Base-by-base conservation (phyloP, 2,329 filamentous ascomycete species). In the Davidsoniella neocaledoniae region DNA sequence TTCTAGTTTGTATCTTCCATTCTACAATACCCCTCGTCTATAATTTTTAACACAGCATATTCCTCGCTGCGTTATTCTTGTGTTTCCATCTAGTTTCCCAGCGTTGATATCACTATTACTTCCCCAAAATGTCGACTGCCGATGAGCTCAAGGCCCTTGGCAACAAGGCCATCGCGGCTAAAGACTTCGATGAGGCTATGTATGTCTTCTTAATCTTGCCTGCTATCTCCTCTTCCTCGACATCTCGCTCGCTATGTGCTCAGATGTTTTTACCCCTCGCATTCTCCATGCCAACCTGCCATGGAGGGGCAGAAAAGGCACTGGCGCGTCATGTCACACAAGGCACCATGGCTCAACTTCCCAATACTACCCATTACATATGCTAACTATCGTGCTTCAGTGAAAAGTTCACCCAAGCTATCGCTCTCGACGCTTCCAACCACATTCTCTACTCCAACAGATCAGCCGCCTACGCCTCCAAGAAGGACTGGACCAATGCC, bases 391-490 rank as follows among this genome's bases (percentile, higher is more conserved):
- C 42, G 17, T 38, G 4, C 39, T 44, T 41, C 58, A 95, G 90
- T 64, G 82, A 88, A 58, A 91, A 95, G 63, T 98, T 98, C 68
- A 83, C 87, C 52, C 76, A 94, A 67, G 91, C 91, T 48, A 95
- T 98, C 62, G 83, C 79, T 51, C 68, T 94, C 60, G 85, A 95
- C 55, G 82, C 88, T 46, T 69, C 72, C 54, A 98, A 98, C 67
- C 91, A 98, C 67, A 90, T 98, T 57, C 83, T 98, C 52, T 98
- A 90, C 75, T 96, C 88, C 62, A 98, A 98, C 70, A 81, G 91
- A 58, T 96, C 91, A 26, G 91, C 78, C 51, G 79, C 78, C 43
- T 77, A 94, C 62, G 86, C 90, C 42, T 95, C 91, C 48, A 83
- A 94, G 66, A 86, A 81, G 65, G 79, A 96, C 53, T 98, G 84